Evolutionary conservation across 176 grass and related monocot species (phyloP).

Genomic region (Aegilops umbellulata): DNA sequence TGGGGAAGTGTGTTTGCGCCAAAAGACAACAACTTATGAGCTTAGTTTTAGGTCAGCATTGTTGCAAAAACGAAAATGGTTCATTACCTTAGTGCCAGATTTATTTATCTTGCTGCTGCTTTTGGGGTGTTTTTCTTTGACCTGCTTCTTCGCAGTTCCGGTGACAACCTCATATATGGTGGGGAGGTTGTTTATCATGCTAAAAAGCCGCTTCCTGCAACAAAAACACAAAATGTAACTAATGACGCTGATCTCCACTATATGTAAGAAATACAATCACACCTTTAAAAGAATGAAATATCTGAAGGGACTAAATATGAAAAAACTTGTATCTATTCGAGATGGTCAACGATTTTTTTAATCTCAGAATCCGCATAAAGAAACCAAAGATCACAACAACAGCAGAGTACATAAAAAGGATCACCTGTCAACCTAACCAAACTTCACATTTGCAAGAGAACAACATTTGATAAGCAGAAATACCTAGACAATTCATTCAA

Average conservation of each 20-base stretch:
- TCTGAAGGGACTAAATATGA: neutral
- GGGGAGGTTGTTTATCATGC: slow-evolving; percentile 93
- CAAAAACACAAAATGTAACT: neutral
- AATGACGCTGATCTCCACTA: neutral
- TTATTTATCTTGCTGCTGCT: slow-evolving; percentile 81
- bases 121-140: slow-evolving; percentile 77
- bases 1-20: slow-evolving; percentile 8
- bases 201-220: slow-evolving; percentile 90
- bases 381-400: neutral
- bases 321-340: neutral
- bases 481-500: neutral
- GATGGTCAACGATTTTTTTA: neutral
- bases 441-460: slow-evolving; percentile 5
- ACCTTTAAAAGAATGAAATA: neutral
- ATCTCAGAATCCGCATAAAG: neutral
- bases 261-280: neutral
- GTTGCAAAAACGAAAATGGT: slow-evolving; percentile 20
- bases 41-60: neutral
- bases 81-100: slow-evolving; percentile 64
- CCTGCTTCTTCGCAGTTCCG: slow-evolving; percentile 73
- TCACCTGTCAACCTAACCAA: neutral
- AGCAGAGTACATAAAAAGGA: neutral
- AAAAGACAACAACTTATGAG: slow-evolving; percentile 32
- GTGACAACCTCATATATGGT: slow-evolving; percentile 98
- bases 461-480: neutral